Conservation (phyloP, 2,329 filamentous ascomycete species). For the Colletotrichum sp. region DNA sequence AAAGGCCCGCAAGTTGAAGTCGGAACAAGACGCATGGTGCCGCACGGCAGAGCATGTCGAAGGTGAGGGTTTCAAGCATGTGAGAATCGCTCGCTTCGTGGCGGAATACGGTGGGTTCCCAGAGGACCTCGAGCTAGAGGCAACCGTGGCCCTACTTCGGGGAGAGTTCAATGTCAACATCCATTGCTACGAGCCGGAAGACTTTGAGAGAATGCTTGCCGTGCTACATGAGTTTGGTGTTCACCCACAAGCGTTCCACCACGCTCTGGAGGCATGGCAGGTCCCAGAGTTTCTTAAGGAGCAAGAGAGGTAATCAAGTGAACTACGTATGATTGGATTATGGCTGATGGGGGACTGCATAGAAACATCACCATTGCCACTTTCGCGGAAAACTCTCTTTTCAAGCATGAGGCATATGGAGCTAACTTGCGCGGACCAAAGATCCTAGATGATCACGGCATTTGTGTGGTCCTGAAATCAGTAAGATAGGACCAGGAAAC, state of each 20-base stretch:
- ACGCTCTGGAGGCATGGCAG: constrained; percentile 43
- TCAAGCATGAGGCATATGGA: constrained; percentile 45
- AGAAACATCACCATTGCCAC: constrained; percentile 45
- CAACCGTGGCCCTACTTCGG: constrained; percentile 41
- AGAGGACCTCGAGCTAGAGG: constrained; percentile 42
- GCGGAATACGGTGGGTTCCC: constrained; percentile 23
- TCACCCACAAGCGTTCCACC: constrained; percentile 43
- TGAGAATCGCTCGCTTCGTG: neutral
- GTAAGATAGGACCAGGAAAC: neutral
- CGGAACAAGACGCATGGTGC: constrained; percentile 36
- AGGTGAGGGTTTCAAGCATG: neutral
- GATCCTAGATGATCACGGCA: constrained; percentile 40
- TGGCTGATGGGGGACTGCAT: neutral
- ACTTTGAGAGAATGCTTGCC: constrained; percentile 45
- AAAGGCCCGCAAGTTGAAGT: constrained; percentile 35
- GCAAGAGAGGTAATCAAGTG: constrained; percentile 27
- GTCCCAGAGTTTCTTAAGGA: constrained; percentile 42
- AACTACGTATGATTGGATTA: accelerated
- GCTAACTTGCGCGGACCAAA: constrained; percentile 42
- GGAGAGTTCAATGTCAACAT: constrained; percentile 45
- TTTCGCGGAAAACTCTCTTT: constrained; percentile 44
- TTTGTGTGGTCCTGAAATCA: constrained; percentile 48
- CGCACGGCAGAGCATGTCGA: neutral
- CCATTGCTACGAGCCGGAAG: constrained; percentile 48
- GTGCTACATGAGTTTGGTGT: constrained; percentile 47